Conservation (phyloP, 148 eudicot genomes). For the Nepenthes gracilis region DNA sequence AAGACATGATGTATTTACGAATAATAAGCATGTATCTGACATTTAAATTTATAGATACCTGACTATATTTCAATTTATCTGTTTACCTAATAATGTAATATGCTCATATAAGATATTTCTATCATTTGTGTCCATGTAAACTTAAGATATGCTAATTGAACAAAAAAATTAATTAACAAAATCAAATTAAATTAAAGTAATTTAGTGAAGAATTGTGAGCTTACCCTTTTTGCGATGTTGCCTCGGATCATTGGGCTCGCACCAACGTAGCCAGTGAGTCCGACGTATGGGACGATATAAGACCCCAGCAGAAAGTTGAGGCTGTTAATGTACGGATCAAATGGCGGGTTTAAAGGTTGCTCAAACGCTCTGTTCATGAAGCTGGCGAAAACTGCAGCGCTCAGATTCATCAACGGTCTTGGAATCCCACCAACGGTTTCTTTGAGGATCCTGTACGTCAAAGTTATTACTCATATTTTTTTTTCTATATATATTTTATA, state of each 20-base stretch:
- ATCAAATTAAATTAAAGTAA: too few relatives aligned
- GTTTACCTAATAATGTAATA: too few relatives aligned
- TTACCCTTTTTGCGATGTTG: slow-evolving; percentile 33
- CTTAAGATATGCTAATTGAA: too few relatives aligned
- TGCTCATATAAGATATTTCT: too few relatives aligned
- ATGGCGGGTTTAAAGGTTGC: slow-evolving; percentile 38
- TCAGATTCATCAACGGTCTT: slow-evolving; percentile 60
- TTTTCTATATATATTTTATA: too few relatives aligned
- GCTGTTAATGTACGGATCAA: slow-evolving; percentile 54
- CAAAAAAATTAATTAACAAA: too few relatives aligned
- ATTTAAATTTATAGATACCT: too few relatives aligned
- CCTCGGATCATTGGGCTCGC: slow-evolving; percentile 40
- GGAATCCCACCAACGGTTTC: slow-evolving; percentile 54
- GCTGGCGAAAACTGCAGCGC: slow-evolving; percentile 34
- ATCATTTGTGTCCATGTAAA: too few relatives aligned
- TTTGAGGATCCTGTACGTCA: slow-evolving; percentile 35
- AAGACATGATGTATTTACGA: too few relatives aligned
- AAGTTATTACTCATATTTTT: neutral
- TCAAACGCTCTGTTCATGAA: slow-evolving; percentile 44
- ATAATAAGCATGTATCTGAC: too few relatives aligned
- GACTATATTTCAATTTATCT: too few relatives aligned
- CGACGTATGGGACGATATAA: slow-evolving; percentile 58
- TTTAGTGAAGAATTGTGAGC: neutral
- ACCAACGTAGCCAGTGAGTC: slow-evolving; percentile 64
- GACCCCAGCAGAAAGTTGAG: slow-evolving; percentile 41